phyloP scores from a whole-genome alignment of 257 asterid genomes.

The Osmanthus fragrans region DNA sequence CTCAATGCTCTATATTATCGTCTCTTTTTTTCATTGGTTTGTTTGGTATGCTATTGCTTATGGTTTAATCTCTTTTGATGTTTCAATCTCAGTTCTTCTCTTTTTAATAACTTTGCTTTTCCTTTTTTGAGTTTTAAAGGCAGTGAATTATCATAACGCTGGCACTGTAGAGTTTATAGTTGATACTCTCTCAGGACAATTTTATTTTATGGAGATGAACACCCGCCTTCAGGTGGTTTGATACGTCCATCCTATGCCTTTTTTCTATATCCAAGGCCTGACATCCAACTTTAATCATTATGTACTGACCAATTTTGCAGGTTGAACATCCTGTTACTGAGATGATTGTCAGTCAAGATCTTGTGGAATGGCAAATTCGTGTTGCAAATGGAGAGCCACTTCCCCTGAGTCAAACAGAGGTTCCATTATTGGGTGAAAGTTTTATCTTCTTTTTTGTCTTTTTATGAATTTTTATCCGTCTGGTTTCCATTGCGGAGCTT shows the following conservation, averaged over 20 bases:
- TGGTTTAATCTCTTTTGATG: slow-evolving; percentile 7
- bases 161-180: slow-evolving; percentile 98
- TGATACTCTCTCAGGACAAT: slow-evolving; percentile 81
- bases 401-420: slow-evolving; percentile 78
- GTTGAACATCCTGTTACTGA: slow-evolving; percentile 99
- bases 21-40: background rate
- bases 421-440: slow-evolving; percentile 77
- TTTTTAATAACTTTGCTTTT: slow-evolving; percentile 24
- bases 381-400: slow-evolving; percentile 96
- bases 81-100: slow-evolving; percentile 6
- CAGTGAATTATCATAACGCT: slow-evolving; percentile 86
- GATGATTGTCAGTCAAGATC: slow-evolving; percentile 99
- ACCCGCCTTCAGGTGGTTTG: slow-evolving; percentile 95
- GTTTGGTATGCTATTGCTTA: slow-evolving; percentile 1
- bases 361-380: slow-evolving; percentile 99
- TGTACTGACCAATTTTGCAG: slow-evolving; percentile 38
- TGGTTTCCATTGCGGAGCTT: slow-evolving; percentile 16
- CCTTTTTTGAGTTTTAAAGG: slow-evolving; percentile 52
- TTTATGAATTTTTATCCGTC: slow-evolving; percentile 14
- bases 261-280: slow-evolving; percentile 17
- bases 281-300: slow-evolving; percentile 25
- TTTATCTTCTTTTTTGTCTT: background rate
- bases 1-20: background rate
- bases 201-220: slow-evolving; percentile 99
- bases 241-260: slow-evolving; percentile 19